Conservation (phyloP, 495 filamentous ascomycete genomes). For the Polyplosphaeria fusca region DNA sequence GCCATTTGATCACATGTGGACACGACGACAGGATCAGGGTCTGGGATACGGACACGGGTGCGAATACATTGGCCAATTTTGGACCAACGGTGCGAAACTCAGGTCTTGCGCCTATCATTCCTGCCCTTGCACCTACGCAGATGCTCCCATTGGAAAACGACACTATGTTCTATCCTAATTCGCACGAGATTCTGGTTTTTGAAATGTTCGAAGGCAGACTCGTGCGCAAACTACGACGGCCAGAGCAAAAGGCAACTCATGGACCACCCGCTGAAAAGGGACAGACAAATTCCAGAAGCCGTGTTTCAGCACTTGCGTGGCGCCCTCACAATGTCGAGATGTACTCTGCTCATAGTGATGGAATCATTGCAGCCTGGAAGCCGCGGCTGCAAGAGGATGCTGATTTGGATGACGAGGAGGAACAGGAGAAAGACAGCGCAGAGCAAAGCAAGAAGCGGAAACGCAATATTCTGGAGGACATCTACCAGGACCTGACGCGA, state of each 20-base stretch:
- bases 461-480: slow-evolving; percentile 54
- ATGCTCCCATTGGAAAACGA: slow-evolving; percentile 53
- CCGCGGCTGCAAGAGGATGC: slow-evolving; percentile 50
- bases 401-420: slow-evolving; percentile 39
- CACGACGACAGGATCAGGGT: slow-evolving; percentile 79
- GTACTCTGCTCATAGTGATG: slow-evolving; percentile 58
- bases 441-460: slow-evolving; percentile 43
- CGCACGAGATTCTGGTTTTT: slow-evolving; percentile 71
- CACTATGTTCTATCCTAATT: slow-evolving; percentile 72
- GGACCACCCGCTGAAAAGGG: slow-evolving; percentile 34
- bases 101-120: slow-evolving; percentile 59
- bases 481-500: slow-evolving; percentile 48
- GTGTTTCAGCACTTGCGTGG: slow-evolving; percentile 70
- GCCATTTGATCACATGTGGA: slow-evolving; percentile 70
- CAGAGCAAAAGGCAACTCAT: slow-evolving; percentile 47
- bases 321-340: slow-evolving; percentile 56
- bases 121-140: slow-evolving; percentile 58
- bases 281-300: slow-evolving; percentile 49
- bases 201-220: slow-evolving; percentile 72
- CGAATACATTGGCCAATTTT: slow-evolving; percentile 80
- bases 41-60: slow-evolving; percentile 75
- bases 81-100: slow-evolving; percentile 73
- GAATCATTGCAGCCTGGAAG: slow-evolving; percentile 57
- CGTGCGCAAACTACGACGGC: slow-evolving; percentile 63
- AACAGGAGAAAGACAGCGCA: slow-evolving; percentile 45